Evolutionary conservation across 2,329 filamentous ascomycete species (phyloP).

Genomic region (Biscogniauxia mediterranea): DNA sequence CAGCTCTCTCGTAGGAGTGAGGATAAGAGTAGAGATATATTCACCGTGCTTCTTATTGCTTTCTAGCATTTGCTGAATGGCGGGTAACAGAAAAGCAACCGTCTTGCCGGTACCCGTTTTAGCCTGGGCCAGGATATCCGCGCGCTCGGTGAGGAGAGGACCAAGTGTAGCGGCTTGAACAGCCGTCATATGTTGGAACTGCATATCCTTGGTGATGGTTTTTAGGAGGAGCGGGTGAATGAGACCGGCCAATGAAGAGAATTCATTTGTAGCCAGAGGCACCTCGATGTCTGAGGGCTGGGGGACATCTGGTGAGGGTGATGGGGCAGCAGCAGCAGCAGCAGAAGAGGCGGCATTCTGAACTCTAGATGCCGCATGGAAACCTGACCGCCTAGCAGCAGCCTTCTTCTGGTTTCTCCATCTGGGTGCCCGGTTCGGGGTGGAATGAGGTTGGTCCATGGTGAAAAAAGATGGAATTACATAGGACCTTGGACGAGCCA

Average conservation of each 20-base stretch:
- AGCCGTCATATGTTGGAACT: slow-evolving; percentile 53
- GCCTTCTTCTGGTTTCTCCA: background rate
- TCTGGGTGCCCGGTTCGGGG: background rate
- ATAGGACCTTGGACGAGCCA: background rate
- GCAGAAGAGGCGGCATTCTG: too few species aligned
- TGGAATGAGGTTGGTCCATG: background rate
- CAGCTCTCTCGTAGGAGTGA: slow-evolving; percentile 70
- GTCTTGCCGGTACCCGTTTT: slow-evolving; percentile 90
- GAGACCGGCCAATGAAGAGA: slow-evolving; percentile 10
- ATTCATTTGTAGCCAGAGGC: slow-evolving; percentile 9
- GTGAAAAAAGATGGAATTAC: background rate
- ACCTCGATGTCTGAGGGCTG: background rate
- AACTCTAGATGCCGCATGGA: background rate
- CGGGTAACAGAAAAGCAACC: slow-evolving; percentile 77
- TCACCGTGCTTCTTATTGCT: slow-evolving; percentile 32
- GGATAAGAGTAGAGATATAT: slow-evolving; percentile 59
- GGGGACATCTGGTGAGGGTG: slow-evolving; percentile 1
- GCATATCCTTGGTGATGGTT: slow-evolving; percentile 48
- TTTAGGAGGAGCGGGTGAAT: slow-evolving; percentile 42
- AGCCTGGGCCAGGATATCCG: slow-evolving; percentile 70
- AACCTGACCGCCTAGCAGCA: too few species aligned
- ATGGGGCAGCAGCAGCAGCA: background rate
- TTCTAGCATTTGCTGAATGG: slow-evolving; percentile 71
- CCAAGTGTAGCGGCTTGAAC: slow-evolving; percentile 53
- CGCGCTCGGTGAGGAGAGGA: slow-evolving; percentile 43